Evolutionary conservation across 2,329 filamentous ascomycete species (phyloP), one percentile per base, ranked within the genome.

Genomic region (Coniochaeta prunicola): DNA sequence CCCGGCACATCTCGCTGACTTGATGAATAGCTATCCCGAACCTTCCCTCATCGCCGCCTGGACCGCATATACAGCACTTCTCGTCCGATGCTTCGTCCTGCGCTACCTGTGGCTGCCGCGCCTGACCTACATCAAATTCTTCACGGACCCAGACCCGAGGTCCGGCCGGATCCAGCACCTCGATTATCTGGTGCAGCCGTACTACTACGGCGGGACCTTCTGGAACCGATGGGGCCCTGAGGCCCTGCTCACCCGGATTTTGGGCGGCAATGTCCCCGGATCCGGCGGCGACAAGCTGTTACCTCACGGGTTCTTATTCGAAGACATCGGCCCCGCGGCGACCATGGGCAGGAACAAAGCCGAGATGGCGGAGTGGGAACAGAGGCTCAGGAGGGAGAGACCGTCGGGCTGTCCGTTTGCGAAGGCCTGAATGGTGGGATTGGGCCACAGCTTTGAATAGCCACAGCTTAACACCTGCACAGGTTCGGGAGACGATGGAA

Each of bases 161-260:
- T 80, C 81, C 0, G 81, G 81, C 0, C 79, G 81, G 3, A 78
- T 84, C 62, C 76, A 78, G 57, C 69, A 65, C 69, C 64, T 73
- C 0, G 64, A 75, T 38, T 89, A 84, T 71, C 77, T 86, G 28
- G 81, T 83, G 12, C 80, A 84, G 53, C 88, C 88, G 2, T 89
- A 82, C 71, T 90, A 90, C 70, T 76, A 82, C 26, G 77, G 80
- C 61, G 77, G 78, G 30, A 87, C 81, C 0, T 69, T 82, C 42
- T 83, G 79, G 82, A 83, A 79, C 65, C 81, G 83, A 60, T 91
- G 82, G 84, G 83, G 82, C 2, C 85, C 79, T 0, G 69, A 70
- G 60, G 85, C 79, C 0, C 79, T 79, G 76, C 59, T 82, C 4
- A 68, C 74, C 21, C 69, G 78, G 66, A 55, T 73, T 8, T 63